Evolutionary conservation across 2,329 filamentous ascomycete species (phyloP), one percentile per base, ranked within the genome.

Genomic region (Neofusicoccum laricinum): DNA sequence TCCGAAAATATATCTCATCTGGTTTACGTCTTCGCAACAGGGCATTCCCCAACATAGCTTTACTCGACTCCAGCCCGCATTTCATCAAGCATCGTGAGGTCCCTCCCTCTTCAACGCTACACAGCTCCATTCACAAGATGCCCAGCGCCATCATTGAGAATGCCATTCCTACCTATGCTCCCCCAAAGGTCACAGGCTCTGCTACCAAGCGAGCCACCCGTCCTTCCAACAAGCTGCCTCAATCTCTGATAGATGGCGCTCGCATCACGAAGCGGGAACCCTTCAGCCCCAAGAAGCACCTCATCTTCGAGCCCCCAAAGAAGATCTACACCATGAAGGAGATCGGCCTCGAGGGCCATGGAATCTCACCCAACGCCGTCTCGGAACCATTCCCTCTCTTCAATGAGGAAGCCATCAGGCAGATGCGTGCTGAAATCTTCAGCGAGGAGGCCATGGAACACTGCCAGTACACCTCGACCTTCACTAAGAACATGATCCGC

Each of bases 351-450:
- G 36, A 30, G 12, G 51, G 51, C 1, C 36, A 41, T 10, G 55
- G 63, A 11, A 66, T 49, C 8, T 51, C 59, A 5, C 43, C 59
- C 2, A 43, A 53, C 11, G 66, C 66, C 17, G 53, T 62, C n/a
- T 66, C 66, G 6, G 58, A 66, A n/a, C 66, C 67, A n/a, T 68
- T 68, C 17, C 61, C 64, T 8, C 61, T 68, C 5, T 68, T 68
- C 58, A 65, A 6, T 17, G 34, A 62, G 38, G 53, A 64, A 10
- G 67, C 67, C 12, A 63, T 68, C 36, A n/a, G 19, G 4, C 48
- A 41, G 19, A 67, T 68, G 50, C 32, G 67, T 2, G 46, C 43
- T 7, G 67, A 68, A 41, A 38, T 65, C 36, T 68, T 68, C 63
- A 65, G 41, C 3, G 48, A 67, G 2, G 62, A 61, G 17, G 58